Conservation (phyloP, 306 rosid genomes). For the Inga oerstediana region DNA sequence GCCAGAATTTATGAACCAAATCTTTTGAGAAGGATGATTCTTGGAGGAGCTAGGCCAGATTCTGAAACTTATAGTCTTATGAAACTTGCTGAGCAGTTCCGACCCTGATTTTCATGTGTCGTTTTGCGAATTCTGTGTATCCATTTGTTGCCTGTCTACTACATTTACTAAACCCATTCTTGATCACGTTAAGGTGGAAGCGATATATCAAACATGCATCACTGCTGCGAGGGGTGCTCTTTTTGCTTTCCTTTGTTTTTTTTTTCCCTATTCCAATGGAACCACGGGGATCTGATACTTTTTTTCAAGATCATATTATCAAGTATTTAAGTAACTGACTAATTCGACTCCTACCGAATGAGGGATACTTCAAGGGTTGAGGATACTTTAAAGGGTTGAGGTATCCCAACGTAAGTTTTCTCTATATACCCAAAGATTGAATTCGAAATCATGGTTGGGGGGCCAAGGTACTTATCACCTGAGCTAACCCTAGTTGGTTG, state of each 20-base stretch:
- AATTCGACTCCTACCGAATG: too few species aligned
- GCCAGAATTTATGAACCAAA: constrained; percentile 80
- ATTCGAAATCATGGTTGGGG: too few species aligned
- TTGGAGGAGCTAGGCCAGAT: constrained; percentile 91
- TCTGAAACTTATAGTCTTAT: constrained; percentile 87
- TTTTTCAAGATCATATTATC: too few species aligned
- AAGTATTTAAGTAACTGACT: too few species aligned
- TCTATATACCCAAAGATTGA: too few species aligned
- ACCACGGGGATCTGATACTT: too few species aligned
- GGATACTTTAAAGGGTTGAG: too few species aligned
- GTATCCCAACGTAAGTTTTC: too few species aligned
- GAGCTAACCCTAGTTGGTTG: too few species aligned
- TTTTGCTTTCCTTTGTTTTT: background rate
- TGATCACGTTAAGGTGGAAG: constrained; percentile 16
- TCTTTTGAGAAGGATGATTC: constrained; percentile 82
- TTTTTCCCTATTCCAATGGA: too few species aligned
- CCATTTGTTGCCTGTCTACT: constrained; percentile 15
- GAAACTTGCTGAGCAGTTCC: constrained; percentile 84
- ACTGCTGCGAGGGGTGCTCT: background rate
- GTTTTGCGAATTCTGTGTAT: background rate
- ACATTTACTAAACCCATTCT: background rate
- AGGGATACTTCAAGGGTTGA: too few species aligned
- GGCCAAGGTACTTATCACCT: too few species aligned
- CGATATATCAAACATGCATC: background rate
- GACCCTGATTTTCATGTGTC: constrained; percentile 34